Base-by-base conservation (phyloP, 164 flowering plant species). In the Vitis amurensis region DNA sequence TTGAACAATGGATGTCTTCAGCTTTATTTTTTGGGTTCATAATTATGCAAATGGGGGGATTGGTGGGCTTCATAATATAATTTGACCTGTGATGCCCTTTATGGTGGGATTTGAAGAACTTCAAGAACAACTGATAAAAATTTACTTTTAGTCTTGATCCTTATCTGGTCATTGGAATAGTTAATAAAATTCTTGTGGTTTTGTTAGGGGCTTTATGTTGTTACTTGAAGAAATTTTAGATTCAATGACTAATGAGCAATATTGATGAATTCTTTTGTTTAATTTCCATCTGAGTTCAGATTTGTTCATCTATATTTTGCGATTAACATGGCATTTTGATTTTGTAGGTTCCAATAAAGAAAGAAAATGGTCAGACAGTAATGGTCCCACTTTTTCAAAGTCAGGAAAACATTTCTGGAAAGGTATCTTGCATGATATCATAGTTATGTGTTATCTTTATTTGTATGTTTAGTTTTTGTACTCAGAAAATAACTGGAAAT, bases 351-450 rank as follows among this genome's bases (percentile, higher is more conserved):
- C 80, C 94, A 1, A 8, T 90, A 16, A 94, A 94, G 86, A 94
- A 86, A 75, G 97, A 94, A 76, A 89, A 88, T 84, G 98, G 98
- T 58, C 93, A 89, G 81, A 83, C 87, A 1, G 79, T 79, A 10
- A 75, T 78, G 86, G 89, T 90, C 31, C 94, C 91, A 19, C 88
- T 91, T 63, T 90, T 91, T 69, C 91, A 87, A 50, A 94, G 98
- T 76, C 99, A 91, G 73, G 99, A 94, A 82, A 94, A 84, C 78
- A 87, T 95, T 74, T 63, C 85, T 67, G 99, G 99, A 49, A 89
- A 88, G 97, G 99, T 92, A 86, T 16, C 17, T 59, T 66, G 50
- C 65, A 55, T 76, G 57, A 37, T 48, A 51, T 23, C n/a, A 19
- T 29, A 29, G 27, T 52, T 69, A 7, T 51, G 52, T 59, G 30